Conservation (phyloP, 1,284 basidiomycete species). For the Moesziomyces globuligerus region DNA sequence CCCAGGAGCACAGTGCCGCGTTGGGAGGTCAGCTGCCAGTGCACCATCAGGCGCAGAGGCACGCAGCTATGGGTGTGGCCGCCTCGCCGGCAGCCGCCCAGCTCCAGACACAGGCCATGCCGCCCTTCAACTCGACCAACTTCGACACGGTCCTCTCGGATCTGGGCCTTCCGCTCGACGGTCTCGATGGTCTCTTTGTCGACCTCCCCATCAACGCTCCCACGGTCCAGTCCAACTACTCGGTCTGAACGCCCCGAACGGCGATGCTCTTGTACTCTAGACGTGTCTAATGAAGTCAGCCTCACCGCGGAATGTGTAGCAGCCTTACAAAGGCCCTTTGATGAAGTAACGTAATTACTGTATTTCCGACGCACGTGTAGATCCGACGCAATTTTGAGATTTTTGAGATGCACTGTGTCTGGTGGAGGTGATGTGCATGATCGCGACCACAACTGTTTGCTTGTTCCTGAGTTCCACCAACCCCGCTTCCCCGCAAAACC, state of each 20-base stretch:
- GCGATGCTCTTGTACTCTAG: too few species aligned
- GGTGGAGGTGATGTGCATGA: too few species aligned
- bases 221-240: constrained; percentile 21
- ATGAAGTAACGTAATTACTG: too few species aligned
- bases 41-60: constrained; percentile 10
- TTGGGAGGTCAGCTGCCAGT: background rate
- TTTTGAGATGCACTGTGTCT: too few species aligned
- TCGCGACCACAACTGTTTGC: too few species aligned
- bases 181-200: constrained; percentile 40
- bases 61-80: constrained; percentile 9
- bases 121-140: constrained; percentile 18
- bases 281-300: too few species aligned
- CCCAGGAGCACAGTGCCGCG: constrained; percentile 3
- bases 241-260: constrained; percentile 22
- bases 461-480: too few species aligned
- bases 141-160: constrained; percentile 46
- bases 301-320: too few species aligned
- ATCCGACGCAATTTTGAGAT: too few species aligned
- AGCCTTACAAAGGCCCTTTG: too few species aligned
- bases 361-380: too few species aligned
- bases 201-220: constrained; percentile 36
- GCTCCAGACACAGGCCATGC: constrained; percentile 1
- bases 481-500: too few species aligned
- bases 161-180: constrained; percentile 37
- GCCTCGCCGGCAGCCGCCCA: constrained; percentile 2